Percentiles rank a stretch among this genome's conserved stretches.
Evolutionary conservation across 305 asterid genomes (phyloP).

Genomic region (Solanum hybrid): DNA sequence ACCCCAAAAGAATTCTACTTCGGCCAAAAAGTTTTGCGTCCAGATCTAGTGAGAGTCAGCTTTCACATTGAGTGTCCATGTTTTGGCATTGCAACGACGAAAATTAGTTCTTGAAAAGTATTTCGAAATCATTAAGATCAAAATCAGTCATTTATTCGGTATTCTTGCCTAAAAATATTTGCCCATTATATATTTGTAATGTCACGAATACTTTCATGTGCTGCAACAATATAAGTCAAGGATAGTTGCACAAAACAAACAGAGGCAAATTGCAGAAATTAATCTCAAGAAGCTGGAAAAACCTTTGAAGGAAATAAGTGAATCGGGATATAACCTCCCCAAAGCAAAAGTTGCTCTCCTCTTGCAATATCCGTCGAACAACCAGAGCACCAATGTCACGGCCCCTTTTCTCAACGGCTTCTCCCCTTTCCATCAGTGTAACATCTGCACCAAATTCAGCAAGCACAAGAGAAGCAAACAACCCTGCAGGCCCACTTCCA

Average conservation of each 20-base stretch:
- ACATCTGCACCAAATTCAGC: constrained; percentile 98
- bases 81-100: not conserved
- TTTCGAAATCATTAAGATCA: not conserved
- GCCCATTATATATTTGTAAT: not conserved
- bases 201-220: not conserved
- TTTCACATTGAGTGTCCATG: not conserved
- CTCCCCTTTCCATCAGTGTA: constrained; percentile 85
- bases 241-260: not conserved
- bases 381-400: constrained; percentile 95
- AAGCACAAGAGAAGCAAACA: constrained; percentile 94
- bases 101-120: not conserved
- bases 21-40: not conserved
- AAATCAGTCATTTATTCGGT: not conserved
- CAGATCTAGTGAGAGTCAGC: not conserved
- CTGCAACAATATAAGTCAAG: not conserved
- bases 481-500: constrained; percentile 97
- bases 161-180: not conserved
- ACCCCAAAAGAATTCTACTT: not conserved
- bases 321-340: constrained; percentile 83
- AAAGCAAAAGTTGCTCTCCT: constrained; percentile 97
- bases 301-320: constrained; percentile 21
- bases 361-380: constrained; percentile 66
- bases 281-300: constrained; percentile 21
- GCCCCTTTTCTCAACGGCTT: constrained; percentile 93
- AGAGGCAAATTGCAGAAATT: constrained; percentile 12